Percentiles rank a stretch among this genome's conserved stretches.
Conservation (phyloP, 495 filamentous ascomycete genomes). For the Penicillium waksmanii region DNA sequence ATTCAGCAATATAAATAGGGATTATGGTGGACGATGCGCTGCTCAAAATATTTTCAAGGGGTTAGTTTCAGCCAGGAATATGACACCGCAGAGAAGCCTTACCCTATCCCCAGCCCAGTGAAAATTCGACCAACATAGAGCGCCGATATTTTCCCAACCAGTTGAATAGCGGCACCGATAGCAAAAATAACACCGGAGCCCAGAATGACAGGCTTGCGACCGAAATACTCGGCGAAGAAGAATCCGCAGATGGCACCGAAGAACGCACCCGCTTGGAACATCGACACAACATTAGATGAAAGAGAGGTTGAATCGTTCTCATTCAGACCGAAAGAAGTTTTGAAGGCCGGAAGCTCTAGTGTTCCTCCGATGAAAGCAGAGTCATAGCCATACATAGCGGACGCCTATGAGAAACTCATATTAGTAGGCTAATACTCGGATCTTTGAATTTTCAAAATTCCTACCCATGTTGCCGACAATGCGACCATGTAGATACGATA, state of each 20-base stretch:
- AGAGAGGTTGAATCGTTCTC: conserved; percentile 23
- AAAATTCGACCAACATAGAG: conserved; percentile 66
- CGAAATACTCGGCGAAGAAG: conserved; percentile 45
- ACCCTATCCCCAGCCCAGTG: conserved; percentile 69
- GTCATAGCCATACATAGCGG: conserved; percentile 47
- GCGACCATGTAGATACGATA: neutral
- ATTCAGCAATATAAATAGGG: conserved; percentile 75
- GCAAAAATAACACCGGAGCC: conserved; percentile 55
- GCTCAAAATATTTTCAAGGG: neutral
- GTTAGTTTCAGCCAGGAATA: neutral
- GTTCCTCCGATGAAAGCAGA: conserved; percentile 66
- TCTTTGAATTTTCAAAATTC: neutral
- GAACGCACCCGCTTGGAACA: conserved; percentile 57
- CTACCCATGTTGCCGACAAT: neutral
- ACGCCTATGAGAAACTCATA: neutral
- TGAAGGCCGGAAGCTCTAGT: conserved; percentile 58
- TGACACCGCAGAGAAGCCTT: conserved; percentile 58
- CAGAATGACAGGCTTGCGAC: conserved; percentile 52
- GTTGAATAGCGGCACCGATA: conserved; percentile 49
- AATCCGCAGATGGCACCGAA: conserved; percentile 40
- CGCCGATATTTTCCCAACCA: conserved; percentile 46
- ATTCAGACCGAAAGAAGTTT: conserved; percentile 46
- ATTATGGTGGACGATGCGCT: conserved; percentile 32
- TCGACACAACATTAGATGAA: conserved; percentile 61
- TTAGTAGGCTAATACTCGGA: neutral